Evolutionary conservation across 768 basidiomycete genomes (phyloP).

Genomic region (Kwoniella shandongensis): DNA sequence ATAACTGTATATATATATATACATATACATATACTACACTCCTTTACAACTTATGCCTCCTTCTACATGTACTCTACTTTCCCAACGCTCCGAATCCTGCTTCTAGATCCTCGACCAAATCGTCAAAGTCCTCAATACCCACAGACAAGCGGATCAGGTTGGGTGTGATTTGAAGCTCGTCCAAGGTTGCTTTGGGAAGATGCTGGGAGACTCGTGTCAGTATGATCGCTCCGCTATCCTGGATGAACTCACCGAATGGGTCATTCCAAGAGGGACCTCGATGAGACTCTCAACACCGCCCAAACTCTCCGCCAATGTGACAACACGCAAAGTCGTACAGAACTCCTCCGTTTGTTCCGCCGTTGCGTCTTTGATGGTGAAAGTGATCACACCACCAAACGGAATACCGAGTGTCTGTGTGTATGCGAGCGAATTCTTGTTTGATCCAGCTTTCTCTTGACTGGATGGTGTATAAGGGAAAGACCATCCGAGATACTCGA

Average conservation of each 20-base stretch:
- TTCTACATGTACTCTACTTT: no score
- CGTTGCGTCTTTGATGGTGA: slow-evolving; percentile 60
- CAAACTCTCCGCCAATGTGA: slow-evolving; percentile 80
- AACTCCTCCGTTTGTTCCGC: slow-evolving; percentile 64
- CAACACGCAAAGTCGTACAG: slow-evolving; percentile 65
- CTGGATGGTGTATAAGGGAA: slow-evolving; percentile 40
- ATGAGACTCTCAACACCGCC: slow-evolving; percentile 91
- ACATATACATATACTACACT: no score
- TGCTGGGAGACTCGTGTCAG: slow-evolving; percentile 13
- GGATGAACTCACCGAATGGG: slow-evolving; percentile 61
- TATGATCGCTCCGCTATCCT: neutral
- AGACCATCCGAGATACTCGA: slow-evolving; percentile 56
- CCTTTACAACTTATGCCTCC: no score
- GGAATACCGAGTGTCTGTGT: slow-evolving; percentile 64
- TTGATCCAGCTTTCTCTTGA: slow-evolving; percentile 18
- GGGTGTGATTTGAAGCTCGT: slow-evolving; percentile 42
- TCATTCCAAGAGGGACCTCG: slow-evolving; percentile 85
- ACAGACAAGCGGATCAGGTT: slow-evolving; percentile 73
- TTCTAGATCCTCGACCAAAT: slow-evolving; percentile 71
- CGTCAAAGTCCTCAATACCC: slow-evolving; percentile 83
- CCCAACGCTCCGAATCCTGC: slow-evolving; percentile 63
- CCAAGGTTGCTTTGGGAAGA: slow-evolving; percentile 42
- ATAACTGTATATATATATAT: no score
- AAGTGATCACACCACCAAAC: slow-evolving; percentile 84
- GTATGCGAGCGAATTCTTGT: slow-evolving; percentile 27